These are phyloP conservation scores for Micractinium conductrix DNA, from an alignment of 139 green algal species.

Conservation along the genomic window DNA sequence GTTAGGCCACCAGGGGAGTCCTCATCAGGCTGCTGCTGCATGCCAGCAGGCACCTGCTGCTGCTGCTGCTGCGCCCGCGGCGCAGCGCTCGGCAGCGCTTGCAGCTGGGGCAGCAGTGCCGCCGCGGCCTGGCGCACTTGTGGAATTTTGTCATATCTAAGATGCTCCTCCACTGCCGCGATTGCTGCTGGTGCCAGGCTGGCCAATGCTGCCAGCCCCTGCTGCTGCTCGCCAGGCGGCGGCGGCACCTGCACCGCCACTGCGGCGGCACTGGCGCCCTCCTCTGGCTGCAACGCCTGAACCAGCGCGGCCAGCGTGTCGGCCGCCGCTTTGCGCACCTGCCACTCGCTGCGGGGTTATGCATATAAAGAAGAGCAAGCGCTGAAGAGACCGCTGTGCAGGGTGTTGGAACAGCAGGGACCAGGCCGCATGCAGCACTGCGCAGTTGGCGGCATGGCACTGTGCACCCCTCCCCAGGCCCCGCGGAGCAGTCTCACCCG, in stretches of 20 bases:
- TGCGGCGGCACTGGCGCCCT: neutral
- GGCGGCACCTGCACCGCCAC: too few species aligned
- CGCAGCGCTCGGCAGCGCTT: neutral
- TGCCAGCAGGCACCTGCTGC: neutral
- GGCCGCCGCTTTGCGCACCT: slow-evolving; percentile 30
- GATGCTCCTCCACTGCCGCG: slow-evolving; percentile 16
- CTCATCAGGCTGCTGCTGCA: neutral
- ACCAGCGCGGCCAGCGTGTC: slow-evolving; percentile 10
- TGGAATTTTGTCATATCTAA: slow-evolving; percentile 26
- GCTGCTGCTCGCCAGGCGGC: slow-evolving; percentile 4
- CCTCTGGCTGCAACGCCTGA: neutral
- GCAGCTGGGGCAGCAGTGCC: neutral
- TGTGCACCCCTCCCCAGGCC: neutral
- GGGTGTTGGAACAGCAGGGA: too few species aligned
- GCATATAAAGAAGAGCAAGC: neutral
- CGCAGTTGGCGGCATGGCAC: neutral
- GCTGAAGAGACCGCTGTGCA: neutral
- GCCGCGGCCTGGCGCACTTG: slow-evolving; percentile 25
- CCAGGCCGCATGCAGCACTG: neutral
- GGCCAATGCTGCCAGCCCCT: slow-evolving; percentile 10
- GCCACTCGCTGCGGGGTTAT: slow-evolving; percentile 27
- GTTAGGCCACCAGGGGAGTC: too few species aligned
- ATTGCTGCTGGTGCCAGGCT: neutral
- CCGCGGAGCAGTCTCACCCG: neutral
- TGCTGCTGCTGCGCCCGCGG: slow-evolving; percentile 4